Base-by-base conservation (phyloP, 306 rosid species). In the Mucuna pruriens region DNA sequence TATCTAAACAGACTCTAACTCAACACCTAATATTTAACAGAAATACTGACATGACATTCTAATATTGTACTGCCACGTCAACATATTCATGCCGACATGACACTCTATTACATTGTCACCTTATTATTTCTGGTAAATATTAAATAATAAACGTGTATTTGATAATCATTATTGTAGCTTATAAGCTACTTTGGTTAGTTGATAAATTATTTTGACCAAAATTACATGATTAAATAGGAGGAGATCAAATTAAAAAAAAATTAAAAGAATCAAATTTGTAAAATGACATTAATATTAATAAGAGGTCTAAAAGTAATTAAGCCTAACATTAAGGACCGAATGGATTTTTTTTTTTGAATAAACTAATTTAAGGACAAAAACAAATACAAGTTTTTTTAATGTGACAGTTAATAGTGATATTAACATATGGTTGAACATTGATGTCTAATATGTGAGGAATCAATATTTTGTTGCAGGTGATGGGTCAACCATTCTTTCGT, bases 401-500 rank as follows among this genome's bases (percentile, higher is more conserved):
- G 2, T 31, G 11, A 31, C 6, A 62, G 40, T 62, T 20, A 9
- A 9, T 23, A 34, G 23, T 31, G 25, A 33, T n/a, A 38, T 64
- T 65, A 36, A 39, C 17, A 26, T 65, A 33, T 52, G 16, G 17
- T 52, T 8, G 23, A 4, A 6, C 13, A 5, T 49, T 49, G 29
- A 22, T 34, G 52, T 62, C 62, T 76, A 55, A 61, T 58, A 62
- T 48, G 13, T 38, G 26, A 11, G 49, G 23, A 52, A 45, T 54
- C 11, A 51, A 71, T 57, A 66, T 72, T 79, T 54, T 29, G 36
- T 71, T 13, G 4, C 74, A 92, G 94, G 85, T 92, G 36, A 74
- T 91, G 67, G 81, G 44, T 13, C 96, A 93, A 76, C 91, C 89
- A 7, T 77, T 91, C 34, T 91, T 83, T 48, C 80, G 84, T 0